Percentiles rank a stretch among this genome's conserved stretches.
These are phyloP conservation scores for Coniochaeta sp. DNA, from an alignment of 2,329 filamentous ascomycete genomes.

Conservation along the genomic window DNA sequence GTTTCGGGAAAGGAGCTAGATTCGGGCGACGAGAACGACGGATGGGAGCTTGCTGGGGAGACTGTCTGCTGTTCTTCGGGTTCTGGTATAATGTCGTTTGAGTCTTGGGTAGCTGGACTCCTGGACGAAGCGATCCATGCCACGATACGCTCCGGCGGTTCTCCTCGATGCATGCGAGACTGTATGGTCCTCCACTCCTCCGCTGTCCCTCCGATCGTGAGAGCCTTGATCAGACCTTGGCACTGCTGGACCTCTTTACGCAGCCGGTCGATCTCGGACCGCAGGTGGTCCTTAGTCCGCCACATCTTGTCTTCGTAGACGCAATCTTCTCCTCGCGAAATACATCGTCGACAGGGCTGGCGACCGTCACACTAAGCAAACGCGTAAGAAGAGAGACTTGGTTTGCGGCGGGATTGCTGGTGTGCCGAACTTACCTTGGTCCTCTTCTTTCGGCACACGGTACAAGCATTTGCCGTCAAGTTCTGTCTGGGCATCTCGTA, in stretches of 20 bases:
- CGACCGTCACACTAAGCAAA: constrained; percentile 15
- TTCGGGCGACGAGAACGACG: neutral
- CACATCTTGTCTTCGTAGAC: constrained; percentile 18
- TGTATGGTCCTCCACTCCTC: constrained; percentile 11
- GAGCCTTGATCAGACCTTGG: constrained; percentile 14
- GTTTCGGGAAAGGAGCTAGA: neutral
- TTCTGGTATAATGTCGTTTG: neutral
- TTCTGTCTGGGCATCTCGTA: constrained; percentile 17
- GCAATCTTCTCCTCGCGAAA: constrained; percentile 16
- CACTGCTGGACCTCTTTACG: constrained; percentile 14
- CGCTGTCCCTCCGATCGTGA: constrained; percentile 8
- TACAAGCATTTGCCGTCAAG: constrained; percentile 16
- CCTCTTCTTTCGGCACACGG: constrained; percentile 17
- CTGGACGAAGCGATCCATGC: constrained; percentile 11
- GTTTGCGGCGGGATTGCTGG: neutral
- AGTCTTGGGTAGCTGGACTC: neutral
- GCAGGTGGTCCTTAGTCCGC: constrained; percentile 17
- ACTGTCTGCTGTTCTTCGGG: neutral
- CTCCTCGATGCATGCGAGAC: constrained; percentile 11
- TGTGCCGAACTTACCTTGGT: constrained; percentile 13
- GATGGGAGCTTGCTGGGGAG: neutral
- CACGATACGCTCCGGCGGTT: constrained; percentile 13
- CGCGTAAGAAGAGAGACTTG: constrained; percentile 5
- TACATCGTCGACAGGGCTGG: constrained; percentile 16
- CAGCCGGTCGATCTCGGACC: constrained; percentile 17